Evolutionary conservation across 2,329 filamentous ascomycete genomes (phyloP).

Genomic region (Arthroderma sp.): DNA sequence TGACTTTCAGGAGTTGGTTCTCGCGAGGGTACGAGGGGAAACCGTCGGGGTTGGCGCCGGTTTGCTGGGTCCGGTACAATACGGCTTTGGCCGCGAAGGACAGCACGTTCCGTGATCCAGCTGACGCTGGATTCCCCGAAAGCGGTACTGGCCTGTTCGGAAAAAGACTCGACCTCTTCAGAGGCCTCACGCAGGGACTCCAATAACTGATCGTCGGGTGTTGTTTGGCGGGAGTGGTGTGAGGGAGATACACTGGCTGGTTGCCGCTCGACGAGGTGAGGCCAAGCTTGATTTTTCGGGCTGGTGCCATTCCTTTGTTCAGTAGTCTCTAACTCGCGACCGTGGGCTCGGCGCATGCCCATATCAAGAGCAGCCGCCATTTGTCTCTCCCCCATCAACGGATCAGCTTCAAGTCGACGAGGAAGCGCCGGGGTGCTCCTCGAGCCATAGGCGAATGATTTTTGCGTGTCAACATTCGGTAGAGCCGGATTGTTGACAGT

Average conservation of each 20-base stretch:
- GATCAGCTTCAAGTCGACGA: conserved; percentile 19
- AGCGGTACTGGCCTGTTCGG: background rate
- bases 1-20: too few relatives aligned
- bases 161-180: conserved; percentile 6
- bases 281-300: conserved; percentile 3
- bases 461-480: conserved; percentile 25
- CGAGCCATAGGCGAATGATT: conserved; percentile 30
- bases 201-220: conserved; percentile 14
- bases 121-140: conserved; percentile 10
- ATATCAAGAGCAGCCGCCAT: conserved; percentile 24
- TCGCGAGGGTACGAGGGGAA: too few relatives aligned
- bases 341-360: conserved; percentile 12
- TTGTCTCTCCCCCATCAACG: conserved; percentile 18
- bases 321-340: conserved; percentile 15
- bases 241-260: background rate
- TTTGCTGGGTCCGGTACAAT: background rate
- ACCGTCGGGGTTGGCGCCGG: background rate
- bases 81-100: conserved; percentile 2
- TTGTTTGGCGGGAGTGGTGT: conserved; percentile 6
- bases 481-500: conserved; percentile 16
- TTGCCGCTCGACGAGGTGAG: background rate
- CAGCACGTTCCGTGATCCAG: conserved; percentile 10
- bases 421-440: conserved; percentile 23
- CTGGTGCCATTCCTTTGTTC: conserved; percentile 8
- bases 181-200: conserved; percentile 12